Conservation (phyloP, 2,329 filamentous ascomycete species). For the Thielaviopsis ethacetica region DNA sequence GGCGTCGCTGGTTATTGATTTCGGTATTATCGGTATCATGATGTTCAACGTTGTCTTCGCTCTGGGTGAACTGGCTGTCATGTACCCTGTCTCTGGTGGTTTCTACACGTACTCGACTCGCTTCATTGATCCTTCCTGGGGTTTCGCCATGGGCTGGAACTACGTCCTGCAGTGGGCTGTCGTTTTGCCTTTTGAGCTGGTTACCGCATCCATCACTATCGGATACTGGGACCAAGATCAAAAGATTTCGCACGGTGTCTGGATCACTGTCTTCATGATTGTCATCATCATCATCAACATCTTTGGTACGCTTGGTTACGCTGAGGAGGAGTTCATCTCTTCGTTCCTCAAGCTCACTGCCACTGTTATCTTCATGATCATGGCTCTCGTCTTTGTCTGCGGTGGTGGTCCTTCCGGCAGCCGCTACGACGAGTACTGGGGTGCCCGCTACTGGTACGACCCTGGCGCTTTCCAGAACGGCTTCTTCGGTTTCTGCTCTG, state of each 20-base stretch:
- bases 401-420: constrained; percentile 36
- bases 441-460: constrained; percentile 27
- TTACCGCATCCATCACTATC: constrained; percentile 33
- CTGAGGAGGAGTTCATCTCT: constrained; percentile 40
- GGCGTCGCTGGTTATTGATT: constrained; percentile 30
- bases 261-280: constrained; percentile 36
- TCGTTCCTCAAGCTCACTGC: constrained; percentile 39
- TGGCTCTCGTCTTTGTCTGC: constrained; percentile 38
- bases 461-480: constrained; percentile 46
- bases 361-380: constrained; percentile 44
- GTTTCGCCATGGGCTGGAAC: constrained; percentile 38
- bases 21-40: constrained; percentile 41
- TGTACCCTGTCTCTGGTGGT: constrained; percentile 45
- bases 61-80: constrained; percentile 43
- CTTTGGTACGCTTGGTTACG: constrained; percentile 37
- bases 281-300: constrained; percentile 34
- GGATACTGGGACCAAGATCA: constrained; percentile 30
- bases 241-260: constrained; percentile 27
- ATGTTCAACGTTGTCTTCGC: constrained; percentile 46
- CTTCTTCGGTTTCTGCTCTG: constrained; percentile 51
- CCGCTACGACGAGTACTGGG: constrained; percentile 25
- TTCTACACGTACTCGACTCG: constrained; percentile 46
- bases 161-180: constrained; percentile 34
- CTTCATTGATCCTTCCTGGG: constrained; percentile 46
- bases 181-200: constrained; percentile 33